These are phyloP conservation scores for Fragilariopsis cylindrus DNA, from an alignment of 108 stramenopile species.

Conservation along the genomic window DNA sequence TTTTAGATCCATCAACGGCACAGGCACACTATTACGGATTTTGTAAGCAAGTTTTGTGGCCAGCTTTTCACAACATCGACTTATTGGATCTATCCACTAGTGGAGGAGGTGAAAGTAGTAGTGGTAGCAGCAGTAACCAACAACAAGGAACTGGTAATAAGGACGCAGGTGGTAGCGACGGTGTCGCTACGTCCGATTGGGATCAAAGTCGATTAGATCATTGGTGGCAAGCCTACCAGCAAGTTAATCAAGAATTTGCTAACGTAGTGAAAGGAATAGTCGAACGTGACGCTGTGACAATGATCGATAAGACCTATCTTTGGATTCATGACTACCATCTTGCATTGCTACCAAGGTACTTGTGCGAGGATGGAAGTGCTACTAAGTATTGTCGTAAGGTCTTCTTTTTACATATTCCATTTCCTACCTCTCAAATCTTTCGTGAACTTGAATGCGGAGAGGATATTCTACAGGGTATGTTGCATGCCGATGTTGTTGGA, in stretches of 20 bases:
- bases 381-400: constrained; percentile 71
- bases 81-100: constrained; percentile 78
- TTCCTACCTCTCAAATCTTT: constrained; percentile 98
- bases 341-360: constrained; percentile 87
- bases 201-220: constrained; percentile 81
- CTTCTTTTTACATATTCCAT: constrained; percentile 99
- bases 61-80: constrained; percentile 97
- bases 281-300: constrained; percentile 52
- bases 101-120: constrained; percentile 34
- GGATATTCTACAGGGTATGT: constrained; percentile 92
- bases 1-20: constrained; percentile 62
- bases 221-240: constrained; percentile 89
- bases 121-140: constrained; percentile 25
- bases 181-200: constrained; percentile 63
- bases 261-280: constrained; percentile 63
- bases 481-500: constrained; percentile 98
- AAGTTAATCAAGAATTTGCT: constrained; percentile 85
- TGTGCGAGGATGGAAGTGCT: constrained; percentile 43
- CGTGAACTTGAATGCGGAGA: constrained; percentile 94
- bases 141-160: not conserved
- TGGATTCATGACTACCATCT: constrained; percentile 99
- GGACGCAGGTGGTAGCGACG: constrained; percentile 13
- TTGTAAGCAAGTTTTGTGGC: constrained; percentile 98
- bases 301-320: constrained; percentile 46
- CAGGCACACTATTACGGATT: constrained; percentile 91